Evolutionary conservation across 164 flowering plant genomes (phyloP), one percentile per base, ranked within the genome.

Genomic region (Protea cynaroides): DNA sequence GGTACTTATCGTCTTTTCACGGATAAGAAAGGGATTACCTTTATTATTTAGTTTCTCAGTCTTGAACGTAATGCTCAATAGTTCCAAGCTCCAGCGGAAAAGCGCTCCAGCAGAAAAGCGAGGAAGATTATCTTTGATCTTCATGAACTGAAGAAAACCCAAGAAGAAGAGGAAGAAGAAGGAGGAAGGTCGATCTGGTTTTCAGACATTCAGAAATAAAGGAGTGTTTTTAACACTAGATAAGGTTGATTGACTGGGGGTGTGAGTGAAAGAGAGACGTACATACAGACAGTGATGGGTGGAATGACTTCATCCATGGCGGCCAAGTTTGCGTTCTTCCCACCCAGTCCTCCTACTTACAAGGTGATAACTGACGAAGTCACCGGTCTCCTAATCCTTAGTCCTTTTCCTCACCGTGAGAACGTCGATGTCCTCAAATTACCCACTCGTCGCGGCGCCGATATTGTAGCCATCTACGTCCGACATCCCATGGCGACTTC

Each of bases 291-390:
- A 51, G 70, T 53, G 72, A 87, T 92, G 98, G 98, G 98, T 34
- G 98, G 92, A 25, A 85, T 92, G 67, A 92, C 96, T 15, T 92
- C 98, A 56, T 92, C 98, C 23, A 85, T 92, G 92, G 98, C 98
- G 68, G 94, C 98, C 24, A 92, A 89, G 66, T 82, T 92, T 62
- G 96, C 98, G 15, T 92, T 92, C 73, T 92, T 92, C 60, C 98
- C 96, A 14, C 52, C 52, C 52, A 49, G 15, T 7, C 52, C 52
- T 49, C 52, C 52, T 49, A 15, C 52, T 49, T 92, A 92, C 83
- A 86, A 78, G 81, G 69, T 92, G 36, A 58, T 82, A 14, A 74
- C 63, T 21, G 96, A 87, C 44, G 90, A 82, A 18, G 52, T 77
- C 11, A 83, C 92, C 3, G 89, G 85, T 36, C 81, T 86, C 3